Conservation (phyloP, 2,329 filamentous ascomycete genomes). For the Trichoderma gracile region DNA sequence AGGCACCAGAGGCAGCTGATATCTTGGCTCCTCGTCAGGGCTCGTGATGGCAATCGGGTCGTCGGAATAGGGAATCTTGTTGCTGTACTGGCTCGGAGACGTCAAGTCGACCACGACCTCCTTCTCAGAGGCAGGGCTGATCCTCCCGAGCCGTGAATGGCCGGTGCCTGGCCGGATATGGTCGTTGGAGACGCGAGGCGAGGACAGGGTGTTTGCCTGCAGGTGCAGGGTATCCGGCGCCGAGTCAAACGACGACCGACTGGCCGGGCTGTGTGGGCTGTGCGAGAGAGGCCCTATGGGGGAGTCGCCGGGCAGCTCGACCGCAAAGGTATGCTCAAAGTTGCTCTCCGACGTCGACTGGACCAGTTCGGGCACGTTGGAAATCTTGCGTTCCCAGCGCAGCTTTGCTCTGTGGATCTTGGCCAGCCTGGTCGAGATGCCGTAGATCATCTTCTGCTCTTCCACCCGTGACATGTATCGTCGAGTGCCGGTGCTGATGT, state of each 20-base stretch:
- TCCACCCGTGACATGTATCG: conserved; percentile 74
- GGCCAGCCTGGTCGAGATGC: conserved; percentile 76
- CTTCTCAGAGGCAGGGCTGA: conserved; percentile 43
- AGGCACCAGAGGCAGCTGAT: conserved; percentile 35
- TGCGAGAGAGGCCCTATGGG: conserved; percentile 42
- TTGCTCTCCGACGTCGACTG: conserved; percentile 46
- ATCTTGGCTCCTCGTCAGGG: conserved; percentile 57
- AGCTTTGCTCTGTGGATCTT: conserved; percentile 77
- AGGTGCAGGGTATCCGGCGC: conserved; percentile 53
- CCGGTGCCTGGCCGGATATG: conserved; percentile 41
- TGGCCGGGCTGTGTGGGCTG: conserved; percentile 42
- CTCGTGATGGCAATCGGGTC: conserved; percentile 69
- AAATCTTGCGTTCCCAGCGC: conserved; percentile 58
- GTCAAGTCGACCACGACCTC: conserved; percentile 58
- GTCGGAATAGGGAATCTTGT: conserved; percentile 54
- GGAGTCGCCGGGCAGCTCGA: conserved; percentile 60
- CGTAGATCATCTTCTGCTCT: conserved; percentile 75
- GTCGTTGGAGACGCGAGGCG: conserved; percentile 55
- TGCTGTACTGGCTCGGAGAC: conserved; percentile 56
- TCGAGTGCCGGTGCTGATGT: conserved; percentile 90
- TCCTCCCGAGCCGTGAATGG: conserved; percentile 35
- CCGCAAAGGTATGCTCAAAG: conserved; percentile 49
- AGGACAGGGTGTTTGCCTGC: conserved; percentile 40
- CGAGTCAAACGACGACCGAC: conserved; percentile 59
- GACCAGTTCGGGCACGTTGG: conserved; percentile 46